These are phyloP conservation scores for Skeletonema tropicum DNA, from an alignment of 108 stramenopile species.

Conservation along the genomic window DNA sequence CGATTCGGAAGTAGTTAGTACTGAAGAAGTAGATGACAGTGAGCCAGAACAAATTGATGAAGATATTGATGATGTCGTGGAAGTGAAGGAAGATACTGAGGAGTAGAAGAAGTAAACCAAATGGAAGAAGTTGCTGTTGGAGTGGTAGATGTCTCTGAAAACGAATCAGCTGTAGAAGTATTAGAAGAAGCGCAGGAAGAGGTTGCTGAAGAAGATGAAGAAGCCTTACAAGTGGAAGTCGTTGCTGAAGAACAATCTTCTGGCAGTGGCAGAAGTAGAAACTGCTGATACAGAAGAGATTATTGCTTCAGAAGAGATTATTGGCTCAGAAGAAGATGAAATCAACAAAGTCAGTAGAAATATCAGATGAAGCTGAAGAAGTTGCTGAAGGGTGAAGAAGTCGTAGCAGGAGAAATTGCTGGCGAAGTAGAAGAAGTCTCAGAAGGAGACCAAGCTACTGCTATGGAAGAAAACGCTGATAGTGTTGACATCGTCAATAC, in stretches of 20 bases:
- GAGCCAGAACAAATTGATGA: neutral
- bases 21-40: neutral
- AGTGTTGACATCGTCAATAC: neutral
- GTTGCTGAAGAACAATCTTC: neutral
- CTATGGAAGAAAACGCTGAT: neutral
- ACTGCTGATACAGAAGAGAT: neutral
- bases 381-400: neutral
- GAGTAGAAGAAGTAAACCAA: neutral
- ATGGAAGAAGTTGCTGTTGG: neutral
- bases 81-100: neutral
- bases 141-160: neutral
- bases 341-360: neutral
- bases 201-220: neutral
- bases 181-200: neutral
- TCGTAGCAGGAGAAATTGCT: neutral
- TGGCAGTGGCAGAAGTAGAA: neutral
- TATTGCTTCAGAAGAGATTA: neutral
- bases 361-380: neutral
- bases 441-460: neutral
- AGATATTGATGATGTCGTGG: neutral
- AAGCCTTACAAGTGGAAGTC: neutral
- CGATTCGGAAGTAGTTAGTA: neutral
- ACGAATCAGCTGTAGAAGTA: neutral
- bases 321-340: too few relatives aligned
- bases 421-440: neutral